Evolutionary conservation across 1,284 basidiomycete species (phyloP).

Genomic region (Sutorius eximius): DNA sequence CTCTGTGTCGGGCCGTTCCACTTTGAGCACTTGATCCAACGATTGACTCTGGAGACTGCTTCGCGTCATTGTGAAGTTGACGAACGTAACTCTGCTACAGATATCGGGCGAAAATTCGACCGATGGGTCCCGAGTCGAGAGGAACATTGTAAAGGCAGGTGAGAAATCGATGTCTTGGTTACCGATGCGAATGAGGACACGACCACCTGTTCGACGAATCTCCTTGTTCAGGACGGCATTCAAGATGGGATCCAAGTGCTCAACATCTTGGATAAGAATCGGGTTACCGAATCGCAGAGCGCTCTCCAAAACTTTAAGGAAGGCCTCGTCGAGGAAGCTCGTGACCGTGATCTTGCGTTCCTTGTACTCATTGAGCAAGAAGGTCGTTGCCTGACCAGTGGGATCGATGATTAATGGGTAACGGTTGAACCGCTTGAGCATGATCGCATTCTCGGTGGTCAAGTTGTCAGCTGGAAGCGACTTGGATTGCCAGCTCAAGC

Average conservation of each 20-base stretch:
- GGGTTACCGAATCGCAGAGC: slow-evolving; percentile 99
- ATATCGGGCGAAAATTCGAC: slow-evolving; percentile 98
- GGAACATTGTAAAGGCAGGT: slow-evolving; percentile 98
- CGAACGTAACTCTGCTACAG: slow-evolving; percentile 97
- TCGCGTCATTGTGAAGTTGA: slow-evolving; percentile 99
- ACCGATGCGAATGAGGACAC: slow-evolving; percentile 96
- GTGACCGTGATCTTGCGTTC: slow-evolving; percentile 97
- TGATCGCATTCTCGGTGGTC: slow-evolving; percentile 98
- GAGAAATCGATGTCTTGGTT: slow-evolving; percentile 99
- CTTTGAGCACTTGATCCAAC: slow-evolving; percentile 94
- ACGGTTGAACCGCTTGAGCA: slow-evolving; percentile 97
- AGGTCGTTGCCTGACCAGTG: slow-evolving; percentile 96
- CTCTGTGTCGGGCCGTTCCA: slow-evolving; percentile 96
- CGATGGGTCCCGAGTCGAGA: slow-evolving; percentile 95
- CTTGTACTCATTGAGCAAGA: slow-evolving; percentile 93
- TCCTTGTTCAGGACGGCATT: slow-evolving; percentile 98
- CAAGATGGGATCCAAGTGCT: slow-evolving; percentile 96
- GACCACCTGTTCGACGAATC: slow-evolving; percentile 92
- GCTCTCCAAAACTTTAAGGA: slow-evolving; percentile 97
- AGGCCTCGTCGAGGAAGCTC: slow-evolving; percentile 97
- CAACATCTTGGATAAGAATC: slow-evolving; percentile 96
- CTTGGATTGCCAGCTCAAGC: slow-evolving; percentile 94
- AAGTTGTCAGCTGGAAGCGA: slow-evolving; percentile 93
- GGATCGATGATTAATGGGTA: slow-evolving; percentile 99
- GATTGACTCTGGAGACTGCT: slow-evolving; percentile 98